Evolutionary conservation across 805 yeast genomes (phyloP), one percentile per base, ranked within the genome.

Genomic region (Pichia nanzhaoensis): DNA sequence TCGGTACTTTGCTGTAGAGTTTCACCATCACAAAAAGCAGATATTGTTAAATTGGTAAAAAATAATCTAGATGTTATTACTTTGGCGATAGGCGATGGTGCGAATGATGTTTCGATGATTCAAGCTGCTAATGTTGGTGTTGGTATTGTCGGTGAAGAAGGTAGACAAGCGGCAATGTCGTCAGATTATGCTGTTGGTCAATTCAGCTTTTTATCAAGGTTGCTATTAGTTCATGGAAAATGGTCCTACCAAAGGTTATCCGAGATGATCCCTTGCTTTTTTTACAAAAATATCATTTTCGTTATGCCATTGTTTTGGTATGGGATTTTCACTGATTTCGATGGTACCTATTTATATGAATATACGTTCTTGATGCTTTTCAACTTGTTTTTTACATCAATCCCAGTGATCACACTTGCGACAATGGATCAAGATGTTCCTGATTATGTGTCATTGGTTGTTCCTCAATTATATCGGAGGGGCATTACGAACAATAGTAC

Each of bases 61-160:
- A 67, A 71, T 27, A 71, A 73, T 8, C 70, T 84, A 53, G 73
- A 74, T 41, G 93, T 84, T 30, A 82, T 83, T 79, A 83, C 93
- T 0, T 69, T 84, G 46, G 87, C 91, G 0, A 78, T 84, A 59
- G 95, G 95, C 28, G 95, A 84, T 59, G 95, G 95, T 51, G 86
- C 93, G 21, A 84, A 84, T 57, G 95, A 84, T 61, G 93, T 84
- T 41, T 85, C 93, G 8, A 84, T 84, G 95, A 85, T 84, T 51
- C 91, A 84, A 57, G 84, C 86, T 30, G 91, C 95, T 4, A 82
- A 85, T 59, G 79, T 85, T 30, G 95, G 95, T 46, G 82, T 85
- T 33, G 95, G 95, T 51, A 84, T 84, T 56, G 91, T 89, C 6
- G 95, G 95, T 52, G 86, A 83, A 55, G 95, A 84, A 65, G 95